Evolutionary conservation across 495 filamentous ascomycete genomes (phyloP).

Genomic region (Penicillium riverlandense): DNA sequence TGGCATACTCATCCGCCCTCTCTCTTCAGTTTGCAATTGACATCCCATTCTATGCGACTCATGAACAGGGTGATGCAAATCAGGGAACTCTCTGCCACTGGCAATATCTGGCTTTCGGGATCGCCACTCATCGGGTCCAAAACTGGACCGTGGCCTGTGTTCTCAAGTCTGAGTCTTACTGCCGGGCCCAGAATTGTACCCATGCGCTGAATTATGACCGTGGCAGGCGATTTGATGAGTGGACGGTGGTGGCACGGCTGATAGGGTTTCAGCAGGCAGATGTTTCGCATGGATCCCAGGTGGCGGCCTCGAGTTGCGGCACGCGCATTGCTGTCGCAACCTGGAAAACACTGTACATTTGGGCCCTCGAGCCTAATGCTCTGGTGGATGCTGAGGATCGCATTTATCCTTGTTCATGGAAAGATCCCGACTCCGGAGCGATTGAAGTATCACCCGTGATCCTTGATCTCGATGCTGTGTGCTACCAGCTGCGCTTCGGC

Average conservation of each 20-base stretch:
- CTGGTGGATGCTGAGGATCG: constrained; percentile 20
- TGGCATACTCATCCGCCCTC: constrained; percentile 17
- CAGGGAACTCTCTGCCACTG: constrained; percentile 21
- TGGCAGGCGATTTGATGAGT: constrained; percentile 29
- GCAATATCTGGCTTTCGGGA: constrained; percentile 35
- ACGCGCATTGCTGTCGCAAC: constrained; percentile 37
- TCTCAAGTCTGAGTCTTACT: constrained; percentile 24
- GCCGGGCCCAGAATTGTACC: constrained; percentile 16
- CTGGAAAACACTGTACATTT: constrained; percentile 40
- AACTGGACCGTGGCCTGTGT: constrained; percentile 36
- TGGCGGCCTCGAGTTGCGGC: constrained; percentile 31
- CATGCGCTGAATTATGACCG: constrained; percentile 37
- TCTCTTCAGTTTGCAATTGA: constrained; percentile 32
- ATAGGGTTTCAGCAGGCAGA: constrained; percentile 29
- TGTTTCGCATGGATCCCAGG: constrained; percentile 33
- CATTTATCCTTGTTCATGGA: constrained; percentile 26
- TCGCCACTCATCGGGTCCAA: constrained; percentile 31
- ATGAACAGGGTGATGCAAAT: constrained; percentile 8
- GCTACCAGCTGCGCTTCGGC: constrained; percentile 30
- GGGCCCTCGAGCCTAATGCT: constrained; percentile 33
- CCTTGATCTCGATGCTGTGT: constrained; percentile 32
- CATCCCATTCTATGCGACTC: constrained; percentile 35
- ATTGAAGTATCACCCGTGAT: constrained; percentile 27
- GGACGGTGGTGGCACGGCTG: constrained; percentile 33
- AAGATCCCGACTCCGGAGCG: constrained; percentile 8